Evolutionary conservation across 208 protist species (phyloP).

Genomic region (Trypanosoma scelopori): DNA sequence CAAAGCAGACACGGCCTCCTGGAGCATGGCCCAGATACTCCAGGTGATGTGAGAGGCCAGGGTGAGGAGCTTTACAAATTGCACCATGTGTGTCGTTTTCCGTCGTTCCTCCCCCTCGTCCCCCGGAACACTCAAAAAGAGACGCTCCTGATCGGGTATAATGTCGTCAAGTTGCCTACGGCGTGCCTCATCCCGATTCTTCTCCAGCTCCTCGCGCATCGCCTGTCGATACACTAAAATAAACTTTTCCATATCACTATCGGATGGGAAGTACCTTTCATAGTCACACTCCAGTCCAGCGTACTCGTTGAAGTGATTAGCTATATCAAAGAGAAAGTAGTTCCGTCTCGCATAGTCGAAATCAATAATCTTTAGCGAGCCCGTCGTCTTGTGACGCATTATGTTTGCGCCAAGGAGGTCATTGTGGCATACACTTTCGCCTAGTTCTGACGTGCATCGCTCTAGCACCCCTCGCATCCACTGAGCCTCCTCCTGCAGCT

Average conservation of each 20-base stretch:
- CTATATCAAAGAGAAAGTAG: conserved; percentile 88
- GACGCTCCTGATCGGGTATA: conserved; percentile 48
- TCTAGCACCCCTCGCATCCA: conserved; percentile 48
- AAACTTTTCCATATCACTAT: conserved; percentile 72
- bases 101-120: conserved; percentile 34
- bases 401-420: conserved; percentile 92
- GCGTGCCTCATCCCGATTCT: conserved; percentile 19
- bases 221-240: conserved; percentile 66
- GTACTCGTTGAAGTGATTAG: conserved; percentile 94
- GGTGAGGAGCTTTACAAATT: conserved; percentile 73
- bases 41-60: conserved; percentile 83
- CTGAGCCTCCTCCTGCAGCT: conserved; percentile 43
- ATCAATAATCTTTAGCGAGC: conserved; percentile 87
- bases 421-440: conserved; percentile 87
- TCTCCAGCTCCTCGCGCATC: conserved; percentile 57
- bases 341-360: conserved; percentile 92
- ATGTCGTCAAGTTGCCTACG: conserved; percentile 30
- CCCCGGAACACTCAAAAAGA: conserved; percentile 34
- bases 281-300: conserved; percentile 90
- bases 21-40: conserved; percentile 85
- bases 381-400: conserved; percentile 60
- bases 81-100: conserved; percentile 34
- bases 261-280: conserved; percentile 68
- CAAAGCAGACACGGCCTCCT: conserved; percentile 83
- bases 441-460: conserved; percentile 33